Conservation (phyloP, 1,284 basidiomycete genomes). For the Cryptococcus sp. region DNA sequence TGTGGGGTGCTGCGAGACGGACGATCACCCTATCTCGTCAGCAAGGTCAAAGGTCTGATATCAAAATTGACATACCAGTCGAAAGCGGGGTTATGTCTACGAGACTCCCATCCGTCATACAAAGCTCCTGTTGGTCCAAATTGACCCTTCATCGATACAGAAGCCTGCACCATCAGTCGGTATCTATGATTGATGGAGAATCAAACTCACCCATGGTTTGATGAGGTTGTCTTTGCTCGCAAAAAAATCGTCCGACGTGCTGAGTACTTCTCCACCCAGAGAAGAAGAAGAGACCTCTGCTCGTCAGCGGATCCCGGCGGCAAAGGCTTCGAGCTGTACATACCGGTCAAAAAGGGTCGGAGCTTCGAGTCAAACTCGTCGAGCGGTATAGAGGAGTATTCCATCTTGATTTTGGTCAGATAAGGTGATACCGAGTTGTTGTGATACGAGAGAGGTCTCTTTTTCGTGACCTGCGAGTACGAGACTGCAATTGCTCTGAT, state of each 20-base stretch:
- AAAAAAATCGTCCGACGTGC: slow-evolving; percentile 93
- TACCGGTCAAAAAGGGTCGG: slow-evolving; percentile 55
- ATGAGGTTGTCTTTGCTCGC: slow-evolving; percentile 79
- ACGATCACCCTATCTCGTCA: slow-evolving; percentile 68
- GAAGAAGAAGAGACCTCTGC: slow-evolving; percentile 84
- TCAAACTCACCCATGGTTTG: slow-evolving; percentile 61
- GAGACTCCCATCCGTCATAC: slow-evolving; percentile 90
- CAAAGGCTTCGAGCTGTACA: background rate
- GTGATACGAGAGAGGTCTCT: too few species aligned
- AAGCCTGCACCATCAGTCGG: slow-evolving; percentile 48
- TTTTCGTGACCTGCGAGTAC: too few species aligned
- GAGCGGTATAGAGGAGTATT: slow-evolving; percentile 46
- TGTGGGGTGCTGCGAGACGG: slow-evolving; percentile 69
- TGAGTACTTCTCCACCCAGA: slow-evolving; percentile 69
- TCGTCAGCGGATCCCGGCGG: background rate
- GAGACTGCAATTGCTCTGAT: too few species aligned
- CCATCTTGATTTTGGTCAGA: background rate
- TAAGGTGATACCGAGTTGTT: too few species aligned
- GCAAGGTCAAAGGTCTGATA: background rate
- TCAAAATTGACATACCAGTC: slow-evolving; percentile 66
- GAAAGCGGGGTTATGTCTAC: slow-evolving; percentile 78
- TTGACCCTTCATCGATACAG: slow-evolving; percentile 78
- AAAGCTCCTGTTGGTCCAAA: slow-evolving; percentile 94
- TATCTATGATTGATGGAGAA: slow-evolving; percentile 3
- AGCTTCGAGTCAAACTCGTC: slow-evolving; percentile 58